These are phyloP conservation scores for Russula earlei DNA, from an alignment of 768 basidiomycete genomes.

Conservation along the genomic window DNA sequence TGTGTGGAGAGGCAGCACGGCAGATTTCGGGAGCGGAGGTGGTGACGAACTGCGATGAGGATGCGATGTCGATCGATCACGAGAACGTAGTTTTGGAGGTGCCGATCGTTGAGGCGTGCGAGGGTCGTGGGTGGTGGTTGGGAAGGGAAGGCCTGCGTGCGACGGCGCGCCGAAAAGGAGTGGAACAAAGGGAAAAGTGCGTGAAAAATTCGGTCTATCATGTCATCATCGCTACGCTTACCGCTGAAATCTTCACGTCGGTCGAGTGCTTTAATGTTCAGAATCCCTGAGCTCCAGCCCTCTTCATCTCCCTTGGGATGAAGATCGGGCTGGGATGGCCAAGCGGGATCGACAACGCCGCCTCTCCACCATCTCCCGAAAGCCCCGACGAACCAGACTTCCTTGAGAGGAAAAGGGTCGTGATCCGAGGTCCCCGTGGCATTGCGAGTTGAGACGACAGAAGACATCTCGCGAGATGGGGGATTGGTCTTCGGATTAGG, in stretches of 20 bases:
- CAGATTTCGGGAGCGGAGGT: constrained; percentile 78
- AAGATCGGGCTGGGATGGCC: constrained; percentile 49
- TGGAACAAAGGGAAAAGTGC: neutral
- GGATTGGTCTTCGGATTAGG: constrained; percentile 33
- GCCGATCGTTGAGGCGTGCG: constrained; percentile 27
- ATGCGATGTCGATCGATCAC: constrained; percentile 22
- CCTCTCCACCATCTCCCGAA: constrained; percentile 91
- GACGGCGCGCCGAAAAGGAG: neutral
- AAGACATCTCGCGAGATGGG: constrained; percentile 11
- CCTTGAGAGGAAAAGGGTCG: constrained; percentile 47
- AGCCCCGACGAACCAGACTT: constrained; percentile 85
- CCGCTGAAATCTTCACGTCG: constrained; percentile 59
- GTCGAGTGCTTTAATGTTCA: constrained; percentile 67
- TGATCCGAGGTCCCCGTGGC: constrained; percentile 24
- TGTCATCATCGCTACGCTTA: constrained; percentile 30
- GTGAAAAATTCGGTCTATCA: constrained; percentile 24
- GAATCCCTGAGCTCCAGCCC: constrained; percentile 67
- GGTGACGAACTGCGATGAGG: constrained; percentile 56
- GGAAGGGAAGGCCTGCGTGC: constrained; percentile 18
- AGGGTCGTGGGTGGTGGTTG: constrained; percentile 15
- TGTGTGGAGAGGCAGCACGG: constrained; percentile 66
- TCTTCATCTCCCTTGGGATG: constrained; percentile 54
- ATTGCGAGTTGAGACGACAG: constrained; percentile 8
- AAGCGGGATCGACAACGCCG: constrained; percentile 74
- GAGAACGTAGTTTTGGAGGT: constrained; percentile 46